These are phyloP conservation scores for Cordyceps javanica DNA, from an alignment of 2,329 filamentous ascomycete genomes.

Conservation along the genomic window DNA sequence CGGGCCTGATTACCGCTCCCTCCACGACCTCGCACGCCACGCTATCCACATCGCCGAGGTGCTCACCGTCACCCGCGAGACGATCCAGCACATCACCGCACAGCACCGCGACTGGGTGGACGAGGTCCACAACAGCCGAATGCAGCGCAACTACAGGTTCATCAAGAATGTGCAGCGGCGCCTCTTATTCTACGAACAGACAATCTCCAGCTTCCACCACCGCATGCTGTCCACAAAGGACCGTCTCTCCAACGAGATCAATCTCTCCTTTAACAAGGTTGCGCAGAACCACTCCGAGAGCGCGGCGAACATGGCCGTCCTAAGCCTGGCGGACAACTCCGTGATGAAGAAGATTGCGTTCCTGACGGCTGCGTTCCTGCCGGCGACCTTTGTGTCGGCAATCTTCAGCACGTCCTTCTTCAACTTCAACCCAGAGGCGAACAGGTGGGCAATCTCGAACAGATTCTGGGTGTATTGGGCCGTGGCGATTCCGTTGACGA, in stretches of 20 bases:
- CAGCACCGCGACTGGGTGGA: too few relatives aligned
- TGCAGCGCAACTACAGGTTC: too few relatives aligned
- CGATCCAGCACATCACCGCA: too few relatives aligned
- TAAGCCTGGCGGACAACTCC: slow-evolving; percentile 39
- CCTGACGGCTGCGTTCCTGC: slow-evolving; percentile 42
- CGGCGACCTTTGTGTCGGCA: slow-evolving; percentile 43
- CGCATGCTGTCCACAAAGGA: slow-evolving; percentile 34
- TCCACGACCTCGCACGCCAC: slow-evolving; percentile 39
- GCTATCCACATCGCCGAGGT: slow-evolving; percentile 38
- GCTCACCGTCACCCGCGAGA: too few relatives aligned
- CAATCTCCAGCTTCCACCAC: slow-evolving; percentile 28
- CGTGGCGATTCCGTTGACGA: neutral
- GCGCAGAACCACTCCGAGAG: slow-evolving; percentile 34
- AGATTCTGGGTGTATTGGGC: slow-evolving; percentile 29
- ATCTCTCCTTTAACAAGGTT: slow-evolving; percentile 42
- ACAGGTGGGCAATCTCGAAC: slow-evolving; percentile 17
- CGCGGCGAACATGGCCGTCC: slow-evolving; percentile 33
- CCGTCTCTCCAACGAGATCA: slow-evolving; percentile 48
- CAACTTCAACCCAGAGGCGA: slow-evolving; percentile 22
- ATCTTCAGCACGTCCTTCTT: slow-evolving; percentile 44
- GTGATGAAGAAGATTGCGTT: slow-evolving; percentile 47
- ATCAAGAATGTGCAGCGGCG: slow-evolving; percentile 12
- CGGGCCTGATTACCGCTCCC: slow-evolving; percentile 27
- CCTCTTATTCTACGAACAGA: slow-evolving; percentile 27
- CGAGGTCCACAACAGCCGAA: too few relatives aligned